Evolutionary conservation across 345 rosid species (phyloP).

Genomic region (Anastatica hierochuntica): DNA sequence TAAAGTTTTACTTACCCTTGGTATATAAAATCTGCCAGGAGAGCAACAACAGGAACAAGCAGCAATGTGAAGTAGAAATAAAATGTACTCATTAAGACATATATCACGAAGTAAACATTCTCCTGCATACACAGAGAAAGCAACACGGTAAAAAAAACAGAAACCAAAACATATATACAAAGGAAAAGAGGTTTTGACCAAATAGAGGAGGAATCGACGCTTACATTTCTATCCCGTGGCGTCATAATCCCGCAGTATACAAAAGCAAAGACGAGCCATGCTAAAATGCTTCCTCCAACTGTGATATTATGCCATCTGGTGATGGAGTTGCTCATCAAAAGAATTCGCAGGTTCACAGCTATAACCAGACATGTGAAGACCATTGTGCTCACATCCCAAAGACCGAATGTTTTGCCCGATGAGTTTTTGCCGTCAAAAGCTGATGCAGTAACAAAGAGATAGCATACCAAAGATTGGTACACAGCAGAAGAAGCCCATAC

Average conservation of each 20-base stretch:
- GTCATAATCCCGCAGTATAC: conserved; percentile 55
- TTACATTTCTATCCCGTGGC: conserved; percentile 33
- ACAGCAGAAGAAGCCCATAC: conserved; percentile 81
- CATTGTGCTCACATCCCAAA: conserved; percentile 97
- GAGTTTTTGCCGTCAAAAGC: conserved; percentile 48
- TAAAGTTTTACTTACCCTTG: conserved; percentile 40
- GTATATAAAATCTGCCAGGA: conserved; percentile 78
- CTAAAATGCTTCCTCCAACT: conserved; percentile 83
- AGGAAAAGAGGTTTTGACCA: not conserved
- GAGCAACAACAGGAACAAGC: conserved; percentile 77
- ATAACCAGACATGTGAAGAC: conserved; percentile 85
- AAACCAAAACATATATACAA: not conserved
- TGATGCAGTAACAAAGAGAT: conserved; percentile 51
- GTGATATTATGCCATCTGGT: conserved; percentile 81
- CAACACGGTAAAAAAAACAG: conserved; percentile 3
- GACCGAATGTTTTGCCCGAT: conserved; percentile 76
- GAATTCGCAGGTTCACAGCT: conserved; percentile 89
- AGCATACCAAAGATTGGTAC: conserved; percentile 80
- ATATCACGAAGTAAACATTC: conserved; percentile 70
- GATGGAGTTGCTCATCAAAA: conserved; percentile 86
- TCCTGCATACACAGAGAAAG: conserved; percentile 46
- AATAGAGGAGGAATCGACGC: not conserved
- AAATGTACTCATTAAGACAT: conserved; percentile 75
- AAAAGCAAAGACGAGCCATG: conserved; percentile 71
- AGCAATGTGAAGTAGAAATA: conserved; percentile 73